Percentiles rank a stretch among this genome's conserved stretches.
These are phyloP conservation scores for Diaporthe sp. DNA, from an alignment of 2,329 filamentous ascomycete species.

Conservation along the genomic window DNA sequence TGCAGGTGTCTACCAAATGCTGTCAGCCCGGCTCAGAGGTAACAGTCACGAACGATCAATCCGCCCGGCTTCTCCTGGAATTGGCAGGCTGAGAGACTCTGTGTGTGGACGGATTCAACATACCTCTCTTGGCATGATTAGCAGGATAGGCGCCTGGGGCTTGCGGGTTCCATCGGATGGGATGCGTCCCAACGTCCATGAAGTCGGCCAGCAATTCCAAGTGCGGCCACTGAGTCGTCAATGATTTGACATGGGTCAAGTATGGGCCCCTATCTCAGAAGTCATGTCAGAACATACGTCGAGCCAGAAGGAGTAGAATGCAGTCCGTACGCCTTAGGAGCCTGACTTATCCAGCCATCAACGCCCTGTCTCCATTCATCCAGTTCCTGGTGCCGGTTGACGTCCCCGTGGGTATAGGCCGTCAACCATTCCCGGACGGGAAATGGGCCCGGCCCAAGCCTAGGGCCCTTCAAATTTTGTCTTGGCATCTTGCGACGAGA, in stretches of 20 bases:
- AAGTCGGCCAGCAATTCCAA: slow-evolving; percentile 41
- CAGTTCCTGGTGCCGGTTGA: slow-evolving; percentile 23
- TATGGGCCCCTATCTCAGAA: slow-evolving; percentile 25
- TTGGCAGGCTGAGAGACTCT: too few species aligned
- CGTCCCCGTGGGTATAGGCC: slow-evolving; percentile 36
- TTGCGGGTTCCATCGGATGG: slow-evolving; percentile 39
- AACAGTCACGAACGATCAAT: not conserved
- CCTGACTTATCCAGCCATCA: slow-evolving; percentile 1
- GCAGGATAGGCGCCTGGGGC: slow-evolving; percentile 28
- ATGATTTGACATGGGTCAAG: slow-evolving; percentile 32
- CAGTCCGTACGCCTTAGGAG: not conserved
- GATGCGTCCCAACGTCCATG: slow-evolving; percentile 41
- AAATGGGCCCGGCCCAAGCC: slow-evolving; percentile 26
- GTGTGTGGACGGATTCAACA: not conserved
- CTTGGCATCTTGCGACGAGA: not conserved
- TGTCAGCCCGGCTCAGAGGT: not conserved
- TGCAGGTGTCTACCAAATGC: not conserved
- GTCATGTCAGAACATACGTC: not conserved
- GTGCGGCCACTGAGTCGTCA: slow-evolving; percentile 36
- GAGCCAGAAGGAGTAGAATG: not conserved
- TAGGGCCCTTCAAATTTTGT: slow-evolving; percentile 21
- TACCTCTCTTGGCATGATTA: not conserved
- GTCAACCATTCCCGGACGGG: slow-evolving; percentile 37
- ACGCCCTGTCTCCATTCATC: not conserved
- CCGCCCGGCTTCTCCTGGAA: too few species aligned